Percentiles rank a stretch among this genome's conserved stretches.
Conservation (phyloP, 257 asterid species). For the Nicotiana sylvestris region DNA sequence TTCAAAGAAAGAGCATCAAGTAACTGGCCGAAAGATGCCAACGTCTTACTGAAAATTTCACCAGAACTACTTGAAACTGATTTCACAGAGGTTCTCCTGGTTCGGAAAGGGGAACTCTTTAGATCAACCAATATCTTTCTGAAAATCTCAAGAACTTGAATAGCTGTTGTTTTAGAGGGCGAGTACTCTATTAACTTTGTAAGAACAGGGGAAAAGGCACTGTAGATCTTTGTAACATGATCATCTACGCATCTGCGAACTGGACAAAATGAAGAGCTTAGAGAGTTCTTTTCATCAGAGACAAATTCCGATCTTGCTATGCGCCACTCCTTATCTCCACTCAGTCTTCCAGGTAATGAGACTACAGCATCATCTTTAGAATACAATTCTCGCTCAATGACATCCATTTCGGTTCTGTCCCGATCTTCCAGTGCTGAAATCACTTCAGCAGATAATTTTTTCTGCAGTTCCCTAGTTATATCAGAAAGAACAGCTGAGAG, state of each 20-base stretch:
- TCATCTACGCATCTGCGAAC: conserved; percentile 73
- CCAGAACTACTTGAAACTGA: conserved; percentile 30
- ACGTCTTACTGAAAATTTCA: conserved; percentile 25
- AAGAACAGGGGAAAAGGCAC: conserved; percentile 57
- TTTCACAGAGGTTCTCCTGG: conserved; percentile 60
- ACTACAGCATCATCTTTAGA: conserved; percentile 53
- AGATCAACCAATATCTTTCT: conserved; percentile 53
- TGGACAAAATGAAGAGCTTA: conserved; percentile 77
- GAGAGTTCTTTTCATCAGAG: conserved; percentile 51
- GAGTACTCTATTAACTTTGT: conserved; percentile 46
- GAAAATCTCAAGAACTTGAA: conserved; percentile 44
- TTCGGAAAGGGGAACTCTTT: conserved; percentile 63
- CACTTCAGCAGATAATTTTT: conserved; percentile 36
- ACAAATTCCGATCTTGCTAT: conserved; percentile 78
- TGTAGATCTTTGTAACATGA: conserved; percentile 75
- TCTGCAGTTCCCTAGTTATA: conserved; percentile 57
- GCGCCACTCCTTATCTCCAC: conserved; percentile 89
- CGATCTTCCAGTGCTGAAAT: conserved; percentile 56
- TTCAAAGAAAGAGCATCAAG: conserved; percentile 77
- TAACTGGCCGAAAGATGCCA: conserved; percentile 35
- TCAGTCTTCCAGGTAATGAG: conserved; percentile 89
- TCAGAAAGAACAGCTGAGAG: conserved; percentile 44
- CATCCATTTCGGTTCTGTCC: conserved; percentile 65
- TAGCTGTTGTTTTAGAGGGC: conserved; percentile 41
- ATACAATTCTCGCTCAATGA: conserved; percentile 54